A percentile compares a stretch with the other conserved stretches of the same genome.
Conservation (phyloP, 2,329 filamentous ascomycete genomes). For the Paramyrothecium sp. region DNA sequence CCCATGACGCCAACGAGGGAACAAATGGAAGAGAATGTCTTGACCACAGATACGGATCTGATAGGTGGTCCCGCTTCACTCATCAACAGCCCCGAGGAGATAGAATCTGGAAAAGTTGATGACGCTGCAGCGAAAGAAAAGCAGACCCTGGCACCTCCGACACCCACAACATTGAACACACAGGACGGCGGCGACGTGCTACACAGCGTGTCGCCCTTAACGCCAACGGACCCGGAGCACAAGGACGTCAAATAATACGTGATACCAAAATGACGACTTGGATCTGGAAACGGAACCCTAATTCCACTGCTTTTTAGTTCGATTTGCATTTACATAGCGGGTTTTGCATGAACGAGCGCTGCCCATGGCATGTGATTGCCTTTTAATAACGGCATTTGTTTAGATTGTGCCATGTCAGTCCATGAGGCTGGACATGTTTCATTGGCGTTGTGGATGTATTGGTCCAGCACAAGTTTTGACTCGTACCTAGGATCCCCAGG, state of each 20-base stretch:
- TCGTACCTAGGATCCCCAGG: too few relatives aligned
- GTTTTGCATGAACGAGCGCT: too few relatives aligned
- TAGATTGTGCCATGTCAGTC: too few relatives aligned
- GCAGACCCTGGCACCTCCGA: background rate
- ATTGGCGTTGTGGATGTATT: background rate
- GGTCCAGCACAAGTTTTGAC: too few relatives aligned
- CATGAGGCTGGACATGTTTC: background rate
- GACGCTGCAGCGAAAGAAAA: background rate
- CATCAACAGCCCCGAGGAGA: background rate
- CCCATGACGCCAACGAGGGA: conserved; percentile 2
- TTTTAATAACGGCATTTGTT: too few relatives aligned
- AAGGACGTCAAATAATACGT: background rate
- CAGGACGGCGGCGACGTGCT: background rate
- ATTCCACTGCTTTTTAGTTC: too few relatives aligned
- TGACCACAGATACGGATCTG: background rate
- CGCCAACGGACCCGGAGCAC: background rate
- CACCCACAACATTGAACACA: background rate
- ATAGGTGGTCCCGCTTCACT: background rate
- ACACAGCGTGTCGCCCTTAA: background rate
- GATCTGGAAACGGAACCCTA: too few relatives aligned
- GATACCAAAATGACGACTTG: background rate
- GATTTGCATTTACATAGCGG: too few relatives aligned
- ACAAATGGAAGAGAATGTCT: background rate
- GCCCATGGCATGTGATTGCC: too few relatives aligned
- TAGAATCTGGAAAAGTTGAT: background rate